Percentiles rank a stretch among this genome's conserved stretches.
These are phyloP conservation scores for Corchorus capsularis DNA, from an alignment of 345 rosid genomes.

Conservation along the genomic window DNA sequence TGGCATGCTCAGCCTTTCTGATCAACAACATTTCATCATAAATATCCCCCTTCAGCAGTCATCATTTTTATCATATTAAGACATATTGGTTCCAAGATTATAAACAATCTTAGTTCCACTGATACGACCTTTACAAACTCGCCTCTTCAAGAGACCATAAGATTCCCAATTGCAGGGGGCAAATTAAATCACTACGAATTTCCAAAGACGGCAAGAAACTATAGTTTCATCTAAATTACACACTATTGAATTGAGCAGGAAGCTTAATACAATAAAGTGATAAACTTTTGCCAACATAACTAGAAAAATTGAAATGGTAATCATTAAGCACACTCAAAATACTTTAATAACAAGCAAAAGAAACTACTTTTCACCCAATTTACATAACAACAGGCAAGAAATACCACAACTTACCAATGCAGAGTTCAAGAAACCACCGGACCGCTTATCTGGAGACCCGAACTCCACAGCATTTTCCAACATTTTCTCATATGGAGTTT, in stretches of 20 bases:
- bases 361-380: background rate
- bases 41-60: background rate
- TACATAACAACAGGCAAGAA: background rate
- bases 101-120: background rate
- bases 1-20: background rate
- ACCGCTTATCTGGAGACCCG: conserved; percentile 85
- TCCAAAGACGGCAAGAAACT: background rate
- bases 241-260: background rate
- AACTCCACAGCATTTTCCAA: conserved; percentile 86
- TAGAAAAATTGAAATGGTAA: background rate
- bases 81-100: background rate
- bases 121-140: background rate
- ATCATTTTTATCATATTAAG: background rate
- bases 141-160: background rate
- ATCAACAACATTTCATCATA: background rate
- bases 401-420: conserved; percentile 58
- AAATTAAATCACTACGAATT: background rate
- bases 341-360: background rate
- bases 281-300: background rate
- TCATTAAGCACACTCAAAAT: background rate
- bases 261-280: background rate
- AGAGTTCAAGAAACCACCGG: conserved; percentile 80
- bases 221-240: background rate
- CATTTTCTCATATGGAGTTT: conserved; percentile 95
- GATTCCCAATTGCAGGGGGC: background rate